These are phyloP conservation scores for fission yeast (Schizosaccharomyces pombe) DNA, from an alignment of 805 yeast genomes.

Conservation along the genomic window DNA sequence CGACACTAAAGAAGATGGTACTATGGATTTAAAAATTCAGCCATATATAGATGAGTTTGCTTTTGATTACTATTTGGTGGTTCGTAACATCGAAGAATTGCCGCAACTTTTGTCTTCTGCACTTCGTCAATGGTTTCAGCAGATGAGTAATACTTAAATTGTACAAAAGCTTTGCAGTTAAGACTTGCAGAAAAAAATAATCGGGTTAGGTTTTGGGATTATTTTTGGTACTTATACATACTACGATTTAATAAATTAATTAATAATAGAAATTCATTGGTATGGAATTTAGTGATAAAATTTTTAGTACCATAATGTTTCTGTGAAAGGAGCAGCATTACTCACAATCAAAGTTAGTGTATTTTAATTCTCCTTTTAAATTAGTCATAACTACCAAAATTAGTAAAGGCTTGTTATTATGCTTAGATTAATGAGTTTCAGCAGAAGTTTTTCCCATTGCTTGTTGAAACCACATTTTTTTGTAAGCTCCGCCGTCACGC, in stretches of 20 bases:
- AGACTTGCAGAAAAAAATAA: too few relatives aligned
- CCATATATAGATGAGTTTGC: constrained; percentile 86
- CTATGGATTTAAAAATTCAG: constrained; percentile 47
- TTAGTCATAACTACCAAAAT: too few relatives aligned
- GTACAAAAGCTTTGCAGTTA: background rate
- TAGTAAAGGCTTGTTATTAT: too few relatives aligned
- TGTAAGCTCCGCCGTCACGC: constrained; percentile 37
- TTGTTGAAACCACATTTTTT: constrained; percentile 76
- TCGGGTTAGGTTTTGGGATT: too few relatives aligned
- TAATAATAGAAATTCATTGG: too few relatives aligned
- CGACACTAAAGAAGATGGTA: constrained; percentile 32
- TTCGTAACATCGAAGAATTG: constrained; percentile 62
- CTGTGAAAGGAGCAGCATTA: too few relatives aligned
- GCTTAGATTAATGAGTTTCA: background rate
- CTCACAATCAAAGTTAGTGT: too few relatives aligned
- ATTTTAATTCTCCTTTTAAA: too few relatives aligned
- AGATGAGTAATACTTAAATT: background rate
- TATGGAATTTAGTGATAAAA: too few relatives aligned
- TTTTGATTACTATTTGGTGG: constrained; percentile 88
- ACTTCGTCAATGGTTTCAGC: constrained; percentile 63
- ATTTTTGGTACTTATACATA: too few relatives aligned
- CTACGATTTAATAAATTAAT: too few relatives aligned
- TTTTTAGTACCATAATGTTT: too few relatives aligned
- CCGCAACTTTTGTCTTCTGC: constrained; percentile 81
- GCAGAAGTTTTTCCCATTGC: background rate